Percentiles rank a stretch among this genome's conserved stretches.
Conservation (phyloP, 306 rosid genomes). For the Argentina anserina region DNA sequence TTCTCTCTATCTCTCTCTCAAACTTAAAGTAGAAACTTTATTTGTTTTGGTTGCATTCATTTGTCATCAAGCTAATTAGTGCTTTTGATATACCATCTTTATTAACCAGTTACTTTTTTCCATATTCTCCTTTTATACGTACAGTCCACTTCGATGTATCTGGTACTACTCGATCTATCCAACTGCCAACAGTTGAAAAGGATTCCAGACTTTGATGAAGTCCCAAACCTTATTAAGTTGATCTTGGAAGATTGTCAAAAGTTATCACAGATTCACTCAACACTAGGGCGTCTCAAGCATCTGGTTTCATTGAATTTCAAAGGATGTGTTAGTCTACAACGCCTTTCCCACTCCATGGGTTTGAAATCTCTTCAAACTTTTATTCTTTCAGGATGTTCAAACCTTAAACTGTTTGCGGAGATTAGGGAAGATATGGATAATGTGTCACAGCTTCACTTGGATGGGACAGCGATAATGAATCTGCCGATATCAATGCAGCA, state of each 20-base stretch:
- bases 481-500: neutral
- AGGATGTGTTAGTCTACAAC: neutral
- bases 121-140: neutral
- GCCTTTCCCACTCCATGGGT: neutral
- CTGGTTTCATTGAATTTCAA: constrained; percentile 8
- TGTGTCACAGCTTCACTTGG: constrained; percentile 3
- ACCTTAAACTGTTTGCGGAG: neutral
- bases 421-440: neutral
- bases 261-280: neutral
- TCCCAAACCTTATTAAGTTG: constrained; percentile 8
- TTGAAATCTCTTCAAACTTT: neutral
- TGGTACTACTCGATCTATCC: neutral
- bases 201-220: neutral
- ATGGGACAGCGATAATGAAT: neutral
- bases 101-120: no score
- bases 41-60: no score
- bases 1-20: no score
- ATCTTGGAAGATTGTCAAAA: constrained; percentile 7
- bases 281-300: neutral
- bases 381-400: constrained; percentile 14
- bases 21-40: no score
- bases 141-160: neutral
- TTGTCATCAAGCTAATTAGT: no score
- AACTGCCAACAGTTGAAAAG: neutral
- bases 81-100: no score